Conservation (phyloP, 352 stramenopile species). For the Phytophthora constricta region DNA sequence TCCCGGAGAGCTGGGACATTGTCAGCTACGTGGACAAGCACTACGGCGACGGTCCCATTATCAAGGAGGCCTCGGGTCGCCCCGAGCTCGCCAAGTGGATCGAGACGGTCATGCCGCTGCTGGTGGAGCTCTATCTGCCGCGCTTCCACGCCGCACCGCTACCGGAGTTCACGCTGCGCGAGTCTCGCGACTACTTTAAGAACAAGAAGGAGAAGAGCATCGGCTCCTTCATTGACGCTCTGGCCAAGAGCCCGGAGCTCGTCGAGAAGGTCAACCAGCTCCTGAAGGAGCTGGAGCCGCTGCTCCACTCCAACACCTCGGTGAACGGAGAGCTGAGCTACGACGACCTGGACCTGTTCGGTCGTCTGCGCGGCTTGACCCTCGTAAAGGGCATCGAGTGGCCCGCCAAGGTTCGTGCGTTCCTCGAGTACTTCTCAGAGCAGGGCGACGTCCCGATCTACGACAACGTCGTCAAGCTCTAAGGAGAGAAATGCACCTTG, state of each 20-base stretch:
- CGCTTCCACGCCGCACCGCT: conserved; percentile 50
- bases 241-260: conserved; percentile 46
- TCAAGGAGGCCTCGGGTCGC: conserved; percentile 40
- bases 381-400: conserved; percentile 61
- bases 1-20: conserved; percentile 67
- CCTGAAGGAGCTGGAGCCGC: conserved; percentile 39
- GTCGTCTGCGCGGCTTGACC: conserved; percentile 52
- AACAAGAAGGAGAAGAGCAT: conserved; percentile 58
- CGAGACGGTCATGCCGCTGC: conserved; percentile 30
- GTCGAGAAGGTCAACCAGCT: conserved; percentile 49
- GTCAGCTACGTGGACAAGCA: conserved; percentile 60
- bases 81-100: conserved; percentile 56
- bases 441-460: conserved; percentile 51
- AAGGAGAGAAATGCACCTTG: conserved; percentile 15
- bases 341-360: conserved; percentile 66
- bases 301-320: conserved; percentile 50
- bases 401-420: conserved; percentile 53
- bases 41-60: conserved; percentile 42
- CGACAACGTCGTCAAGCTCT: conserved; percentile 57
- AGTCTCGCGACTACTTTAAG: conserved; percentile 61
- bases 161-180: conserved; percentile 50
- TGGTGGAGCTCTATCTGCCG: conserved; percentile 48
- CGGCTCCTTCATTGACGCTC: conserved; percentile 45
- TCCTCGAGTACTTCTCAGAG: conserved; percentile 55
- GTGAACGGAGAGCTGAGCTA: conserved; percentile 58